Evolutionary conservation across 2,329 filamentous ascomycete genomes (phyloP).

Genomic region (Aspergillus thermomutatus): DNA sequence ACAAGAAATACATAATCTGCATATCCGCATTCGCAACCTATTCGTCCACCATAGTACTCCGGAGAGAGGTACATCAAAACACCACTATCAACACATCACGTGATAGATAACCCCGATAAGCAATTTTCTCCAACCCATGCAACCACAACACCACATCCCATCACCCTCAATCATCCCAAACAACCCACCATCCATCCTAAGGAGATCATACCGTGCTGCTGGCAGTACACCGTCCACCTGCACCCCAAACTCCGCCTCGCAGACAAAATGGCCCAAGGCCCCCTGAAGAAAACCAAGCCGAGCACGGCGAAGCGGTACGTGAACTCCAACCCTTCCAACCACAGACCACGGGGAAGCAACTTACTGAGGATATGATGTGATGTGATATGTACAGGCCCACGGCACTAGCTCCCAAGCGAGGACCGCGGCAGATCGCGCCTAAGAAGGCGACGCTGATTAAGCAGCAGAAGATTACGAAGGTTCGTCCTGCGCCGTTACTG

Average conservation of each 20-base stretch:
- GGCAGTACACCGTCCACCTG: constrained; percentile 4
- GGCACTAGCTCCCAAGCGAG: constrained; percentile 53
- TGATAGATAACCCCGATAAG: constrained; percentile 20
- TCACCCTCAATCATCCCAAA: not conserved
- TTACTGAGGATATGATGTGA: not conserved
- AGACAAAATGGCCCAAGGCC: constrained; percentile 16
- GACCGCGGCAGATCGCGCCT: constrained; percentile 61
- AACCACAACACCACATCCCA: not conserved
- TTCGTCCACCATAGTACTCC: too few relatives aligned
- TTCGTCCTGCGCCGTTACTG: constrained; percentile 22
- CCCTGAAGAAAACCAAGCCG: constrained; percentile 45
- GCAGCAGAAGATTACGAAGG: constrained; percentile 62
- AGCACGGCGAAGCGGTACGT: constrained; percentile 37
- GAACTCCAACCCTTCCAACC: not conserved
- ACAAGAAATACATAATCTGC: too few relatives aligned
- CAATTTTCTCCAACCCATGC: constrained; percentile 4
- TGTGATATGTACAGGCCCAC: constrained; percentile 17
- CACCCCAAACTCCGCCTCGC: not conserved
- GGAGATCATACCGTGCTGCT: constrained; percentile 7
- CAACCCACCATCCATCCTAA: not conserved
- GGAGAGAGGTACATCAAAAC: too few relatives aligned
- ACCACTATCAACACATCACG: constrained; percentile 4
- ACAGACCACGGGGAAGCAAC: not conserved
- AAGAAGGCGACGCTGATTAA: constrained; percentile 61
- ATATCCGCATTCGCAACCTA: too few relatives aligned